These are phyloP conservation scores for Nakazawaea ernobii DNA, from an alignment of 805 yeast species.

Conservation along the genomic window DNA sequence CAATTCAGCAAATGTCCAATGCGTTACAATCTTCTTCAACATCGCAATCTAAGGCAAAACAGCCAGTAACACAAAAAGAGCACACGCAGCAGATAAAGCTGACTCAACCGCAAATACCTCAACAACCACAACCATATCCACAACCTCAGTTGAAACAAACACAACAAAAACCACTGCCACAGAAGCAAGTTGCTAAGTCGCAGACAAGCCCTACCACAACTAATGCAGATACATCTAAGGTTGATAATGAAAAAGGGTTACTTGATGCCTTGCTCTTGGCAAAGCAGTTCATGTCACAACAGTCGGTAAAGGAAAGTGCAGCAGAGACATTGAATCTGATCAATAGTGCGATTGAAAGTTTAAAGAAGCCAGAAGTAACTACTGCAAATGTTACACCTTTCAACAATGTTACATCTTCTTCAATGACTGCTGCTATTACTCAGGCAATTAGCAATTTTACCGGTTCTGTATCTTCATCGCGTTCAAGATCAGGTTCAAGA, in stretches of 20 bases:
- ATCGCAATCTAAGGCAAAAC: neutral
- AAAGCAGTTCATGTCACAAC: slow-evolving; percentile 23
- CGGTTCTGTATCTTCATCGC: neutral
- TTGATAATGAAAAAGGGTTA: slow-evolving; percentile 13
- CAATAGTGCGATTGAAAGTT: slow-evolving; percentile 24
- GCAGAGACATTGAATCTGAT: slow-evolving; percentile 19
- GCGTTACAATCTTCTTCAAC: slow-evolving; percentile 19
- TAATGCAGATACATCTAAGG: neutral
- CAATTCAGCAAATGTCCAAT: slow-evolving; percentile 33
- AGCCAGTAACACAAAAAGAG: neutral
- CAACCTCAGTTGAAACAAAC: slow-evolving; percentile 1
- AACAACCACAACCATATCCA: no score
- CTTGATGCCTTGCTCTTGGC: slow-evolving; percentile 28
- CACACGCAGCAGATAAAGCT: no score
- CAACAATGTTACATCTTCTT: slow-evolving; percentile 3
- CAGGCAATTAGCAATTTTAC: slow-evolving; percentile 8
- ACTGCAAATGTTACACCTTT: neutral
- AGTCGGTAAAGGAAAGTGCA: neutral
- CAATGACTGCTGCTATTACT: slow-evolving; percentile 12
- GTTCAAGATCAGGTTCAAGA: neutral
- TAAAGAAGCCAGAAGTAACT: slow-evolving; percentile 12
- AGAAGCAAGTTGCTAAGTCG: neutral
- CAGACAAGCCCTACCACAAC: neutral
- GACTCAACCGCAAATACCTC: no score
- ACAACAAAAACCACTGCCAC: slow-evolving; percentile 17